Evolutionary conservation across 1,284 basidiomycete genomes (phyloP), one percentile per base, ranked within the genome.

Genomic region (Rhodotorula sp.): DNA sequence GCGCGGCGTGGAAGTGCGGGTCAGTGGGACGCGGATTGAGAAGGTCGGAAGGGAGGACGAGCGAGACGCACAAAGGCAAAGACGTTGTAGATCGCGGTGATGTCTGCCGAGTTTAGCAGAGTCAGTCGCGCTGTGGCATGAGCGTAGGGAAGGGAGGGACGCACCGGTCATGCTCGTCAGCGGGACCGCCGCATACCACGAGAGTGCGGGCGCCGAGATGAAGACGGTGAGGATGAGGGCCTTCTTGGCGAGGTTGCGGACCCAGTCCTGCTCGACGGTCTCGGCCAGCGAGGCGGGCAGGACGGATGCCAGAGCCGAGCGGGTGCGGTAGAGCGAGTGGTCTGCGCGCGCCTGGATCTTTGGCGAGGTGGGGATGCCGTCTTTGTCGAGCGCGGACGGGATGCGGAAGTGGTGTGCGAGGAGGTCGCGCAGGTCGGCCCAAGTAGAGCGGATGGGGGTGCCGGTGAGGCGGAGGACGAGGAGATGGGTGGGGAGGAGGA

Each of bases 21-120:
- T 36, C n/a, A 58, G 46, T 36, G 15, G 44, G 37, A 4, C 2
- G 32, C 53, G 34, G 32, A 44, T 32, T 13, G 34, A 54, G 46
- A 55, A 53, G 32, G 25, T 25, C 25, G 22, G 41, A n/a, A 25
- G 25, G 56, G 41, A 34, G 39, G 21, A 46, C 34, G 41, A 17
- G 37, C 17, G 15, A 56, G 51, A 34, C 61, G 39, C 15, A 73
- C 74, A 57, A 70, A 77, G 53, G 75, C 75, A 61, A 77, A 76
- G 32, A 69, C 67, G 69, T 79, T 79, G 77, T 79, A 79, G 48
- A 79, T 75, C 15, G 76, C 78, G 1, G 78, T 79, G 54, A 79
- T 73, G 68, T 75, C 70, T 51, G 50, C 50, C 6, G n/a, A 41
- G 61, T 25, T 6, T 27, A 69, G 37, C 37, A 29, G 2, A 10